A percentile compares a stretch with the other conserved stretches of the same genome.
Evolutionary conservation across 352 stramenopile species (phyloP).

Genomic region (Globisporangium acanthophoron): DNA sequence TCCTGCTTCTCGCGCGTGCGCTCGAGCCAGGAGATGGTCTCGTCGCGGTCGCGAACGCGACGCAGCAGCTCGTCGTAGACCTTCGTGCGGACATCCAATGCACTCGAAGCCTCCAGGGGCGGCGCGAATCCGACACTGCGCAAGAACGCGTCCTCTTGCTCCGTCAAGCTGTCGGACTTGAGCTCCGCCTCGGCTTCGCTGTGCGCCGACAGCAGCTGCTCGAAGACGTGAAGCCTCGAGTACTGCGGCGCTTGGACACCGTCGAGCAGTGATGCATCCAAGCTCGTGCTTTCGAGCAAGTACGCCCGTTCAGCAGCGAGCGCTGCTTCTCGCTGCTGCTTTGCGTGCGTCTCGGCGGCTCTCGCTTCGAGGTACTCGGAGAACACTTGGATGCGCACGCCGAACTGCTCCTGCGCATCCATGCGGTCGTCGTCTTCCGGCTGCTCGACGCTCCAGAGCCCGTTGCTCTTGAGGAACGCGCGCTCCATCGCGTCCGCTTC

Average conservation of each 20-base stretch:
- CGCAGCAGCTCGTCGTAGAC: conserved; percentile 10
- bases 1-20: not conserved
- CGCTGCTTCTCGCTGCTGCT: not conserved
- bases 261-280: not conserved
- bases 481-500: conserved; percentile 9
- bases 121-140: not conserved
- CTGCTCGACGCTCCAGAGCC: not conserved
- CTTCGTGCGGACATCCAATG: not conserved
- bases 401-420: conserved; percentile 14
- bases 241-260: conserved; percentile 3
- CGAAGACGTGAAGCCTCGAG: conserved; percentile 12
- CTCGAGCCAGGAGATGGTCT: not conserved
- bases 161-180: conserved; percentile 14
- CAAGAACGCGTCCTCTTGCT: conserved; percentile 11
- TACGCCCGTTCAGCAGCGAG: conserved; percentile 5
- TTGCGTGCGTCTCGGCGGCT: conserved; percentile 3
- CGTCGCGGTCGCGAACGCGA: conserved; percentile 2
- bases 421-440: not conserved
- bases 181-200: conserved; percentile 4
- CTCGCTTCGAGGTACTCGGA: conserved; percentile 7
- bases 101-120: not conserved
- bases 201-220: conserved; percentile 6
- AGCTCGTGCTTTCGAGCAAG: not conserved
- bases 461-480: conserved; percentile 10
- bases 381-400: conserved; percentile 10